Evolutionary conservation across 2,329 filamentous ascomycete species (phyloP).

Genomic region (Xylariomycetidae sp.): DNA sequence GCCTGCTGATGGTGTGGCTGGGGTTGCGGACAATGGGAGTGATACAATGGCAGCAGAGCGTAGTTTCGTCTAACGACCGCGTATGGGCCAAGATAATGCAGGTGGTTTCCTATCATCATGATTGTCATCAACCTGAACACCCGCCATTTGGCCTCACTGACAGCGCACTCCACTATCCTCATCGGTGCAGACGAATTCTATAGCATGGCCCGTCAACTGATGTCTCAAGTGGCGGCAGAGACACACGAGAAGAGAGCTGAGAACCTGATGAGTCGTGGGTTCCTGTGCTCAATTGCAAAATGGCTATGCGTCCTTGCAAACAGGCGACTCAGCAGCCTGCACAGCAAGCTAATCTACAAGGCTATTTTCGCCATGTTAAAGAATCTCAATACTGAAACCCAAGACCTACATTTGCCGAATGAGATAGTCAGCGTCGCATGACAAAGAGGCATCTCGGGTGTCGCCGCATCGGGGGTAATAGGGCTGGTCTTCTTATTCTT

Average conservation of each 20-base stretch:
- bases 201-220: constrained; percentile 8
- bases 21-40: constrained; percentile 9
- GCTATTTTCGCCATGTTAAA: constrained; percentile 11
- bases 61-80: constrained; percentile 1
- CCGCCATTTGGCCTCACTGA: no score
- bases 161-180: no score
- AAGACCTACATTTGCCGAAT: constrained; percentile 3
- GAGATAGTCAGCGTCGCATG: constrained; percentile 10
- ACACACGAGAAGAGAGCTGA: constrained; percentile 4
- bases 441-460: constrained; percentile 7
- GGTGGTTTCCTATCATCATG: no score
- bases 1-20: constrained; percentile 7
- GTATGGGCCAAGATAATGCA: neutral
- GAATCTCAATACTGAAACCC: constrained; percentile 1
- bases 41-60: constrained; percentile 7
- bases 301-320: neutral
- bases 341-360: constrained; percentile 9
- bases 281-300: neutral
- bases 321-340: constrained; percentile 4
- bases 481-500: constrained; percentile 13
- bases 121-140: no score
- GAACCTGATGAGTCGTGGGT: constrained; percentile 6
- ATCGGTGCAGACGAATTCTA: constrained; percentile 13
- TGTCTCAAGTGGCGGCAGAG: constrained; percentile 6
- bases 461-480: constrained; percentile 4